These are phyloP conservation scores for Saccharomyces hybrid DNA, from an alignment of 1,139 yeast species.

Conservation along the genomic window DNA sequence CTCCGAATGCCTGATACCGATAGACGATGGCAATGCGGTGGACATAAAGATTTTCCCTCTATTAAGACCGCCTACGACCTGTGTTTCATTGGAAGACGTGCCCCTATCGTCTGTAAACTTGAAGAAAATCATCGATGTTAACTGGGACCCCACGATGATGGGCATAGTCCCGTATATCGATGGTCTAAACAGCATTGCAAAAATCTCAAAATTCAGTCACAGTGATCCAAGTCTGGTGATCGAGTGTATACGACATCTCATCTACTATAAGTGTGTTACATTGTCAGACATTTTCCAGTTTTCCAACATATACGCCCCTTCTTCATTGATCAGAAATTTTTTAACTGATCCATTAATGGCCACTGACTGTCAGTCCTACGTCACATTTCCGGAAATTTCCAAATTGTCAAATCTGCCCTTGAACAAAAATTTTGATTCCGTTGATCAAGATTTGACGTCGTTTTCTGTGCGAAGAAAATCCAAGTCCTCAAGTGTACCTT, in stretches of 20 bases:
- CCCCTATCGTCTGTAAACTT: constrained; percentile 80
- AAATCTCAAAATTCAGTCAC: constrained; percentile 72
- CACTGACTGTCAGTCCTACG: constrained; percentile 81
- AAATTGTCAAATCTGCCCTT: constrained; percentile 26
- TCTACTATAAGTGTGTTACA: constrained; percentile 81
- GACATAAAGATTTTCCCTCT: constrained; percentile 89
- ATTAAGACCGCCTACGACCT: constrained; percentile 75
- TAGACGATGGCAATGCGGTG: constrained; percentile 82
- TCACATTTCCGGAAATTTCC: constrained; percentile 36
- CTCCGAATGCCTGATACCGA: constrained; percentile 91
- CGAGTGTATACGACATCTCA: constrained; percentile 83
- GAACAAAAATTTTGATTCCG: constrained; percentile 7
- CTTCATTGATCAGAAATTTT: constrained; percentile 66
- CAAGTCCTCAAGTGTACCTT: background rate
- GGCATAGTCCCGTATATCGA: constrained; percentile 78
- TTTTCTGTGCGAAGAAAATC: constrained; percentile 4
- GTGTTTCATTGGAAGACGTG: constrained; percentile 58
- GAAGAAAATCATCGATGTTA: constrained; percentile 65
- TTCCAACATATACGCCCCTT: constrained; percentile 80
- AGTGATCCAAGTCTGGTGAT: constrained; percentile 74
- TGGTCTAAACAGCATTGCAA: constrained; percentile 76
- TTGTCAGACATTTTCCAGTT: constrained; percentile 86
- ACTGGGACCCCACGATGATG: constrained; percentile 97
- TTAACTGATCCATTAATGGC: constrained; percentile 59
- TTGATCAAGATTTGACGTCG: constrained; percentile 10